phyloP scores from a whole-genome alignment of 1,139 yeast species.

The Saccharomyces hybrid region DNA sequence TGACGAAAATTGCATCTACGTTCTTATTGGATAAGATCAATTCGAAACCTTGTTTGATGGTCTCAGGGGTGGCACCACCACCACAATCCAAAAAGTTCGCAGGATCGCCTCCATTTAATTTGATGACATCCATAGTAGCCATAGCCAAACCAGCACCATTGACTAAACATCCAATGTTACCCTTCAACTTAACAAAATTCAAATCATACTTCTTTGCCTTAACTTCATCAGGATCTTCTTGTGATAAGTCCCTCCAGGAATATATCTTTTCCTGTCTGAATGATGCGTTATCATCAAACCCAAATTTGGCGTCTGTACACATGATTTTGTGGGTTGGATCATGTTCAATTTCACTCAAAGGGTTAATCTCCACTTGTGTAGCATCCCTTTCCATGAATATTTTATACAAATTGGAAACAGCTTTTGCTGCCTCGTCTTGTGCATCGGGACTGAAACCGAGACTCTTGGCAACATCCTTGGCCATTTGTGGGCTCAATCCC shows the following conservation, averaged over 20 bases:
- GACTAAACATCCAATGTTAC: constrained; percentile 96
- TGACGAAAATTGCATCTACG: constrained; percentile 93
- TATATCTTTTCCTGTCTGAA: constrained; percentile 94
- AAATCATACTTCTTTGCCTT: constrained; percentile 84
- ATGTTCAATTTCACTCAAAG: constrained; percentile 77
- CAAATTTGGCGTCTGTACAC: constrained; percentile 99
- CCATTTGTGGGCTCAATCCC: constrained; percentile 77
- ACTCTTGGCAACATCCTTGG: constrained; percentile 65
- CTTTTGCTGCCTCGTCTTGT: constrained; percentile 76
- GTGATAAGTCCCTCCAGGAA: constrained; percentile 93
- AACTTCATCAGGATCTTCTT: constrained; percentile 97
- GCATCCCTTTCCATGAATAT: constrained; percentile 88
- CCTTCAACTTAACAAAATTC: constrained; percentile 95
- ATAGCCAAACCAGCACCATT: constrained; percentile 99
- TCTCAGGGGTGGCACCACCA: constrained; percentile 99
- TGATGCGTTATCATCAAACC: constrained; percentile 92
- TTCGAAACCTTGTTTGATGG: constrained; percentile 94
- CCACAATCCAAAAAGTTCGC: constrained; percentile 99
- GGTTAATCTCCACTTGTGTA: constrained; percentile 97
- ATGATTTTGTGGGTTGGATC: constrained; percentile 54
- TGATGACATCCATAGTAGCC: constrained; percentile 99
- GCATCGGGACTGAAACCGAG: constrained; percentile 80
- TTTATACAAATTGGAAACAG: constrained; percentile 79
- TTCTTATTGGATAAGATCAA: constrained; percentile 82
- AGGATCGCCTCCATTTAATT: constrained; percentile 96